Percentiles rank a stretch among this genome's conserved stretches.
phyloP scores from a whole-genome alignment of 495 filamentous ascomycete species.

The Neurospora tetrasperma region DNA sequence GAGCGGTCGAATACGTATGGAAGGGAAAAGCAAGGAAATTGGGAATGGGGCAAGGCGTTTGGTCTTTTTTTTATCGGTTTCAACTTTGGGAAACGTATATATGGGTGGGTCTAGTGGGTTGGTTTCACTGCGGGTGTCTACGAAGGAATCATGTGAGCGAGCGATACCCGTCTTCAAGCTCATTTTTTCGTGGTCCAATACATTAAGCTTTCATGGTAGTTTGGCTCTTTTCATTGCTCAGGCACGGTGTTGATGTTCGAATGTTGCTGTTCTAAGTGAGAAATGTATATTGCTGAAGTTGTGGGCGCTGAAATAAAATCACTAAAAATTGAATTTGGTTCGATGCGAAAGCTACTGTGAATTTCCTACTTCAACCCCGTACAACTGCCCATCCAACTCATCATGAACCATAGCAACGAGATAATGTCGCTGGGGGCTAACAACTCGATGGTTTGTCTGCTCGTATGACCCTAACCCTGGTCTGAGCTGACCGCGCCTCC shows the following conservation, averaged over 20 bases:
- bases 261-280: neutral
- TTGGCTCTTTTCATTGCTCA: neutral
- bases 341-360: neutral
- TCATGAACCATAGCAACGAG: neutral
- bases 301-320: neutral
- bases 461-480: neutral
- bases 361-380: neutral
- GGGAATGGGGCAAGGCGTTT: neutral
- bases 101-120: neutral
- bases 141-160: neutral
- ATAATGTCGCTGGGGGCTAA: neutral
- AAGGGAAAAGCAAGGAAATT: neutral
- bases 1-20: neutral
- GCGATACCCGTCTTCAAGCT: neutral
- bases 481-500: neutral
- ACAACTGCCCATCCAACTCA: neutral
- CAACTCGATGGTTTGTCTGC: neutral
- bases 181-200: neutral
- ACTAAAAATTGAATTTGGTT: neutral
- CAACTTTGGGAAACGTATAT: neutral
- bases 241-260: neutral
- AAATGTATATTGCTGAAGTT: neutral
- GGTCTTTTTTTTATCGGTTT: neutral
- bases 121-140: neutral
- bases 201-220: neutral